Evolutionary conservation across 2,329 filamentous ascomycete genomes (phyloP).

Genomic region (Calonectria hongkongensis): DNA sequence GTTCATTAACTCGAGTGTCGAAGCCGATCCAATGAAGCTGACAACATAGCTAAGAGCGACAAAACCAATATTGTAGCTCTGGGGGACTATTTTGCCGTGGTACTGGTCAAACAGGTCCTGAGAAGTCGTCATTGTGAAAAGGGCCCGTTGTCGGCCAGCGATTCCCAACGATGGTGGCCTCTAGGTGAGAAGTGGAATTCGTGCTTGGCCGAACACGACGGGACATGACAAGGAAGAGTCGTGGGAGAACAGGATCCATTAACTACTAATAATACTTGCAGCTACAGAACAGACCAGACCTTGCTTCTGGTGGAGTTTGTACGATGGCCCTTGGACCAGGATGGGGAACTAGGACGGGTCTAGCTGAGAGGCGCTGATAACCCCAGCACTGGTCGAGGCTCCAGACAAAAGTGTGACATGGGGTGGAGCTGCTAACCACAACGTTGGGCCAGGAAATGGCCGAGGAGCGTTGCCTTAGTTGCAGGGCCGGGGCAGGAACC

Average conservation of each 20-base stretch:
- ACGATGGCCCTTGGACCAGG: slow-evolving; percentile 36
- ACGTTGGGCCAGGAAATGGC: slow-evolving; percentile 1
- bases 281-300: background rate
- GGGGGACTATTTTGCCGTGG: slow-evolving; percentile 67
- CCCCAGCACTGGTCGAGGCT: slow-evolving; percentile 24
- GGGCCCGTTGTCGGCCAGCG: slow-evolving; percentile 39
- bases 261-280: slow-evolving; percentile 32
- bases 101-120: slow-evolving; percentile 63
- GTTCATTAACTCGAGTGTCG: slow-evolving; percentile 88
- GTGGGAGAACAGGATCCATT: slow-evolving; percentile 12
- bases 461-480: background rate
- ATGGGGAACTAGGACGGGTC: slow-evolving; percentile 16
- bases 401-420: slow-evolving; percentile 20
- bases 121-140: slow-evolving; percentile 48
- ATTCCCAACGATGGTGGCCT: slow-evolving; percentile 38
- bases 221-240: slow-evolving; percentile 6
- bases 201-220: slow-evolving; percentile 2
- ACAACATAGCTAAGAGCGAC: slow-evolving; percentile 84
- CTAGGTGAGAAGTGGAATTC: slow-evolving; percentile 34
- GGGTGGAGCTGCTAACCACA: slow-evolving; percentile 18
- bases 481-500: slow-evolving; percentile 1
- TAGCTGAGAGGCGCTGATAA: slow-evolving; percentile 14
- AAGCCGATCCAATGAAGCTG: slow-evolving; percentile 84
- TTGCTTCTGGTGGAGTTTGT: slow-evolving; percentile 46
- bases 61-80: slow-evolving; percentile 74